Conservation (phyloP, 805 yeast species). For the Wickerhamiella vanderwaltii region DNA sequence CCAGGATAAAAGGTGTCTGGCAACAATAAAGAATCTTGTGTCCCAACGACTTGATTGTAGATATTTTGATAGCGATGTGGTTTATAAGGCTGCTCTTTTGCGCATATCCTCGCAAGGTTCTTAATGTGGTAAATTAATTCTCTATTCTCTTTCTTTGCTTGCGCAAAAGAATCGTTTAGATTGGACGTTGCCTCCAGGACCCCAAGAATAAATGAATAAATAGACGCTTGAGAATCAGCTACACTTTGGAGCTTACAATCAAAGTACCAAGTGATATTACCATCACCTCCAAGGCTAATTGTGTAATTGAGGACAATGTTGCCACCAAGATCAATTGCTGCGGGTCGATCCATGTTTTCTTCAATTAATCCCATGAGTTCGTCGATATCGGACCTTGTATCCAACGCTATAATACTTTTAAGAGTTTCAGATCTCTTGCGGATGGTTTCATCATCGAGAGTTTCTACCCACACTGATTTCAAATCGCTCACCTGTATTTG, state of each 20-base stretch:
- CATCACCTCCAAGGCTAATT: background rate
- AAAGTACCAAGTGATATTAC: background rate
- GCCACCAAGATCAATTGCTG: background rate
- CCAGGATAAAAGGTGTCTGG: too few relatives aligned
- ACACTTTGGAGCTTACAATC: background rate
- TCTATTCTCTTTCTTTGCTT: background rate
- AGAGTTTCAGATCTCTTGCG: background rate
- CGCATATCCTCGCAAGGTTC: background rate
- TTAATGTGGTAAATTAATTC: background rate
- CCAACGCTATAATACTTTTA: background rate
- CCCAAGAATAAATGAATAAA: background rate
- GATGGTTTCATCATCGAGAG: background rate
- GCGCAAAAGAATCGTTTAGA: background rate
- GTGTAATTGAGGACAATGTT: background rate
- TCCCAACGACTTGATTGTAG: too few relatives aligned
- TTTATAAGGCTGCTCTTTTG: background rate
- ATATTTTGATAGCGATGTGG: slow-evolving; percentile 7
- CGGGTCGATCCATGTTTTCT: background rate
- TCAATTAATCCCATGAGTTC: background rate
- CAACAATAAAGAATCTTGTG: too few relatives aligned
- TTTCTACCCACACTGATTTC: slow-evolving; percentile 1
- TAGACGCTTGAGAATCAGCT: background rate
- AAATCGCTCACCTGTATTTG: background rate
- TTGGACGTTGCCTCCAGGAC: background rate
- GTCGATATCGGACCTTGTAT: background rate